A percentile compares a stretch with the other conserved stretches of the same genome.
Evolutionary conservation across 2,329 filamentous ascomycete genomes (phyloP).

Genomic region (Plectosphaerella plurivora): DNA sequence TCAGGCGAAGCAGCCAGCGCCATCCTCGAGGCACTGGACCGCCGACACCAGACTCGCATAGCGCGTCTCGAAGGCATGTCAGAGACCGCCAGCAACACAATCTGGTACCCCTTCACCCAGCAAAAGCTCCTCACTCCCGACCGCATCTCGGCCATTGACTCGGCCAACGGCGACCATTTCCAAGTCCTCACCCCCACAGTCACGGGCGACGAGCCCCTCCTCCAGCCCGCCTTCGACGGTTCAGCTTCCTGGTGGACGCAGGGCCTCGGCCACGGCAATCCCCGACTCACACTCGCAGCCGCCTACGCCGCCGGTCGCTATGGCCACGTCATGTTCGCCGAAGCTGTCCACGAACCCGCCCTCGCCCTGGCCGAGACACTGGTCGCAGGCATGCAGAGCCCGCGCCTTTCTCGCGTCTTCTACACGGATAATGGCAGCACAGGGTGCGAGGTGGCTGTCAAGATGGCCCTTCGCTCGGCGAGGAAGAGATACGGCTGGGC

Average conservation of each 20-base stretch:
- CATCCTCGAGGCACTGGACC: conserved; percentile 46
- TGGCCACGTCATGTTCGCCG: conserved; percentile 85
- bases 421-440: conserved; percentile 84
- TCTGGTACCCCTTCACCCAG: conserved; percentile 89
- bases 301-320: conserved; percentile 80
- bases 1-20: conserved; percentile 30
- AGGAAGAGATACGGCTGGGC: conserved; percentile 64
- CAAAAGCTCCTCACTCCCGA: conserved; percentile 59
- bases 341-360: conserved; percentile 74
- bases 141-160: conserved; percentile 73
- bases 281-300: conserved; percentile 65
- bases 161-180: conserved; percentile 74
- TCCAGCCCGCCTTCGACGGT: conserved; percentile 71
- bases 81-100: conserved; percentile 53
- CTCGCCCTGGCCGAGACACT: conserved; percentile 63
- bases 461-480: conserved; percentile 75
- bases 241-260: conserved; percentile 93
- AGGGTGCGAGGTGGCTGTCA: conserved; percentile 77
- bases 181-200: conserved; percentile 41
- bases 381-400: conserved; percentile 55
- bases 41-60: conserved; percentile 52
- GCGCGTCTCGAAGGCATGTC: conserved; percentile 57
- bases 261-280: conserved; percentile 75
- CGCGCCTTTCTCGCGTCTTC: conserved; percentile 67
- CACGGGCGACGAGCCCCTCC: conserved; percentile 22